Base-by-base conservation (phyloP, 1,284 basidiomycete genomes). In the Bothia castanella region DNA sequence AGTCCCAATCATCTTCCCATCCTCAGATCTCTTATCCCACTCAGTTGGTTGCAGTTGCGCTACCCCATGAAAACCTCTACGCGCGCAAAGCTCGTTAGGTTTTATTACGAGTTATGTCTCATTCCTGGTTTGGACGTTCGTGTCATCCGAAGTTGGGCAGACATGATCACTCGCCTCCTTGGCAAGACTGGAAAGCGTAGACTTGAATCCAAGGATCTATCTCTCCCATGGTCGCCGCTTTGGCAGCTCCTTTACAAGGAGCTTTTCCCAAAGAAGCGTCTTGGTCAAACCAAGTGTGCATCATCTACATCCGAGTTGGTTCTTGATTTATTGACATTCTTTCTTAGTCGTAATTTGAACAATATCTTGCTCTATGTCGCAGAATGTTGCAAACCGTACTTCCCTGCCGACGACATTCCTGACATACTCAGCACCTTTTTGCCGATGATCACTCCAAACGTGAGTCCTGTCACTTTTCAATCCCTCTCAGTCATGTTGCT, bases 101-200 rank as follows among this genome's bases (percentile, higher is more conserved):
- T 95, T 37, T 94, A 92, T 72, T 95, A 90, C 62, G 86, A 85
- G 64, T 67, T 98, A 4, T 97, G 90, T 72, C 97, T 89, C 62
- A 74, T 82, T 61, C 85, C 85, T 13, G 83, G 84, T 25, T 72
- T 87, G 57, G 83, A 85, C 48, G 74, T 80, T 2, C 77, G 79
- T 47, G 69, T 83, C 47, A 69, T 81, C 48, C 75, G 82, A 47
- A 74, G 74, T 55, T 82, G 83, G 67, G 76, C 78, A 16, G 78
- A 78, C 60, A 79, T 80, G 72, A 71, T 82, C 49, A 77, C 80
- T 42, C 64, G 66, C 32, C 64, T 67, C 74, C 29, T 81, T 77
- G 61, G 68, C 29, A 69, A 62, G 56, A 53, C 59, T 10, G 59
- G 62, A 13, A 70, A 65, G 56, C 72, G 77, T 34, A 77, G 71